Base-by-base conservation (phyloP, 192 early-diverging fungal genomes). In the Backusella circina region DNA sequence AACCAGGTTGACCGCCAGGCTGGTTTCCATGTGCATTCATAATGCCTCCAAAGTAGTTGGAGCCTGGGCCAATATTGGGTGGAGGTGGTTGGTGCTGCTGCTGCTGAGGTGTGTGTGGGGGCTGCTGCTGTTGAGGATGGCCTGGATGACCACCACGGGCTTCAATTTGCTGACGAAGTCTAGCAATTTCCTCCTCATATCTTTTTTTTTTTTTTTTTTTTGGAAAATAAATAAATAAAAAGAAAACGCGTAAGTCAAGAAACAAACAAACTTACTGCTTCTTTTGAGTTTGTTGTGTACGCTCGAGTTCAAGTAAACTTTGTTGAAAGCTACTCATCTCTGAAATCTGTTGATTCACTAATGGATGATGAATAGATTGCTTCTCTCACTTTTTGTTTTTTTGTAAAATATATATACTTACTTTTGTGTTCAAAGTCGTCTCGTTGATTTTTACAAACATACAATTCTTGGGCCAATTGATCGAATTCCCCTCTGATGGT, bases 351-450 rank as follows among this genome's bases (percentile, higher is more conserved):
- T 65, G 82, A 73, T 81, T 90, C 65, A 95, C 95, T 85, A 71
- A 39, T 68, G 47, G 23, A 57, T 78, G 39, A 33, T 30, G 51
- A 67, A 38, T 41, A 65, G 21, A 79, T 13, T 83, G 1, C 15
- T 28, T 47, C 30, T 32, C 18, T 41, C 1, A 18, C 3, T 3
- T 41, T 10, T 8, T 37, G 36, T 9, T 32, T 31, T n/a, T 39
- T 71, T 51, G 5, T 51, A 8, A 21, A n/a, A 51, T 21, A 1
- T n/a, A 50, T 3, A 4, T 51, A n/a, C 88, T 78, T 92, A 95
- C 94, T 85, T 83, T 94, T 91, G 71, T 92, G 87, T 82, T 96
- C 96, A 80, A 91, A 88, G 44, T 96, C 96, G 76, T 96, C 94
- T 57, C 92, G 84, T 78, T 95, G 92, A 26, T 87, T 84, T 77